Percentiles rank a stretch among this genome's conserved stretches.
Evolutionary conservation across 2,329 filamentous ascomycete genomes (phyloP).

Genomic region (Podosphaera fusca): DNA sequence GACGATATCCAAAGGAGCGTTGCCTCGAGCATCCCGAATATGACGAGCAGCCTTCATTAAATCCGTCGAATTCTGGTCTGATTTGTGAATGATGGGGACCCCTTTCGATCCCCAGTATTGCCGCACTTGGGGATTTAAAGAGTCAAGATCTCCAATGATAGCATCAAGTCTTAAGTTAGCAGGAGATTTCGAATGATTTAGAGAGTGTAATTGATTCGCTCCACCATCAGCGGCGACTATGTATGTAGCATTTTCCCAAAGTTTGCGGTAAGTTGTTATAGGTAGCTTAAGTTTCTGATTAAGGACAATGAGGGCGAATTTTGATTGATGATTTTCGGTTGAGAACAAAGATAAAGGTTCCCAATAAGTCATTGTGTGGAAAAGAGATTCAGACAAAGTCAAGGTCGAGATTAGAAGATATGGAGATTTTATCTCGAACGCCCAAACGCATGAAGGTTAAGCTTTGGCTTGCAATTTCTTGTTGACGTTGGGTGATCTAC

Average conservation of each 20-base stretch:
- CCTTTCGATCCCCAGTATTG: constrained; percentile 22
- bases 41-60: constrained; percentile 61
- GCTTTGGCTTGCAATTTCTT: no score
- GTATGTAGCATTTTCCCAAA: constrained; percentile 25
- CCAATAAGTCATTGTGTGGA: constrained; percentile 10
- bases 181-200: constrained; percentile 12
- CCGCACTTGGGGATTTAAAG: constrained; percentile 37
- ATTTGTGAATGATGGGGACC: constrained; percentile 41
- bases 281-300: constrained; percentile 32
- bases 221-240: constrained; percentile 78
- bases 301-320: constrained; percentile 30
- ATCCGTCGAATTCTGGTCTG: constrained; percentile 76
- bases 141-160: constrained; percentile 85
- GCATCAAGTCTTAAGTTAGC: constrained; percentile 35
- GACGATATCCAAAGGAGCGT: constrained; percentile 35
- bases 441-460: no score
- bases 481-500: no score
- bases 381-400: background rate
- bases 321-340: constrained; percentile 9
- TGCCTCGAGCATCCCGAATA: constrained; percentile 19
- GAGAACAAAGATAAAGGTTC: constrained; percentile 17
- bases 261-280: constrained; percentile 16
- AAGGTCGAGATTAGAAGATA: no score
- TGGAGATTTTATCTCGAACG: no score
- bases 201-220: constrained; percentile 47